A percentile compares a stretch with the other conserved stretches of the same genome.
Evolutionary conservation across 1,284 basidiomycete genomes (phyloP).

Genomic region (Flammula alnicola): DNA sequence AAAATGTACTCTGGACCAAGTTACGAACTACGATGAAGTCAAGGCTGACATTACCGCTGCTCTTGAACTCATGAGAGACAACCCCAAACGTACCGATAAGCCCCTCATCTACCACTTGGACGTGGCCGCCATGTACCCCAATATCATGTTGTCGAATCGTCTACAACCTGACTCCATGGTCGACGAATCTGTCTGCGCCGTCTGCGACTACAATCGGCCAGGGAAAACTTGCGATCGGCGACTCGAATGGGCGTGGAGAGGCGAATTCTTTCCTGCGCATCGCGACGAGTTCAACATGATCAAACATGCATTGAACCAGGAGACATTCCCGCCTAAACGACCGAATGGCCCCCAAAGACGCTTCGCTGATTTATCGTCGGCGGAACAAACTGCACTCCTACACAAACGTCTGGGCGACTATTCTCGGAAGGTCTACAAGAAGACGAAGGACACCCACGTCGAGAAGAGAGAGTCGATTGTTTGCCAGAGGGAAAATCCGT

Average conservation of each 20-base stretch:
- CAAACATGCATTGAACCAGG: constrained; percentile 94
- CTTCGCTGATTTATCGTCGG: constrained; percentile 84
- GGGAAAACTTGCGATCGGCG: constrained; percentile 95
- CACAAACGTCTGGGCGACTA: constrained; percentile 99
- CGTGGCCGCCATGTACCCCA: constrained; percentile 99
- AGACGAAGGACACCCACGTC: constrained; percentile 98
- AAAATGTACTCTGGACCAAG: constrained; percentile 77
- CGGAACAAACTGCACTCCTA: constrained; percentile 90
- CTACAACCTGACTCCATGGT: constrained; percentile 98
- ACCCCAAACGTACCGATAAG: constrained; percentile 86
- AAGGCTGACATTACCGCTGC: constrained; percentile 79
- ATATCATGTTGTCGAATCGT: constrained; percentile 99
- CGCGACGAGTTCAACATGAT: constrained; percentile 99
- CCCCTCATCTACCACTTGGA: constrained; percentile 99
- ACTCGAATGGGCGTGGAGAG: constrained; percentile 98
- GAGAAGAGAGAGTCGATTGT: constrained; percentile 95
- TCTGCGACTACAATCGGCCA: constrained; percentile 98
- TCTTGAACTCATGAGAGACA: constrained; percentile 91
- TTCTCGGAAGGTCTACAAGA: constrained; percentile 98
- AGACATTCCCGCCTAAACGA: constrained; percentile 86
- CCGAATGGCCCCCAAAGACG: constrained; percentile 77
- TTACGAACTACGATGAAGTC: constrained; percentile 97
- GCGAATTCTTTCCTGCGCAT: constrained; percentile 98
- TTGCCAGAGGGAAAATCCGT: constrained; percentile 98
- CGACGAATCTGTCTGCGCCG: constrained; percentile 95